Conservation (phyloP, 345 rosid genomes). For the Linum usitatissimum region DNA sequence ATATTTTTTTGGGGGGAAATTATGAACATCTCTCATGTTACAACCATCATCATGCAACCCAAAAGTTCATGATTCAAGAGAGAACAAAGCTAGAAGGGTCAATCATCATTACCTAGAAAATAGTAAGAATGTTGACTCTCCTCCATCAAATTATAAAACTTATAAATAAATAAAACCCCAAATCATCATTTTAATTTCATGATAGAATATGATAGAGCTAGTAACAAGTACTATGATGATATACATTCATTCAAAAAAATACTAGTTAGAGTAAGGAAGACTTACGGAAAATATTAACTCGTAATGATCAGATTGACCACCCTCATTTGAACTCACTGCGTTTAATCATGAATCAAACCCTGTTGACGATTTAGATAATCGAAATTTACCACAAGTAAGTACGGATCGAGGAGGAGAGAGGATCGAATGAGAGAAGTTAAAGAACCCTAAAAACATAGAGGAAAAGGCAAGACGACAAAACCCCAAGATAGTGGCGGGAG, state of each 20-base stretch:
- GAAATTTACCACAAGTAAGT: too few relatives aligned
- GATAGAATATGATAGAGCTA: background rate
- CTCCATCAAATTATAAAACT: background rate
- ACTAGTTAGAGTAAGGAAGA: too few relatives aligned
- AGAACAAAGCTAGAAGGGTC: conserved; percentile 8
- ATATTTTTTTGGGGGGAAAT: background rate
- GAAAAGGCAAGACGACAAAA: too few relatives aligned
- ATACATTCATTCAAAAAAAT: too few relatives aligned
- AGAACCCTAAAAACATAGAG: too few relatives aligned
- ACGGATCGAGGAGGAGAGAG: too few relatives aligned
- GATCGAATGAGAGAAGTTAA: too few relatives aligned
- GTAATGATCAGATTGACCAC: too few relatives aligned
- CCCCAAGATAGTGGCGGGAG: too few relatives aligned
- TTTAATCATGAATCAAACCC: too few relatives aligned
- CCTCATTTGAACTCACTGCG: too few relatives aligned
- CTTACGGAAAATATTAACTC: too few relatives aligned
- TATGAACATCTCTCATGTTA: conserved; percentile 16
- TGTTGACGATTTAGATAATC: background rate
- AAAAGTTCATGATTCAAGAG: conserved; percentile 3
- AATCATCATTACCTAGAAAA: conserved; percentile 10
- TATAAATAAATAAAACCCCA: background rate
- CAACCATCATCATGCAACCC: conserved; percentile 10
- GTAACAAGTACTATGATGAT: background rate
- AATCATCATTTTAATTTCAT: conserved; percentile 6
- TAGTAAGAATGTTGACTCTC: background rate